phyloP scores from a whole-genome alignment of 2,329 filamentous ascomycete genomes.

The Penicillium sumatraense region DNA sequence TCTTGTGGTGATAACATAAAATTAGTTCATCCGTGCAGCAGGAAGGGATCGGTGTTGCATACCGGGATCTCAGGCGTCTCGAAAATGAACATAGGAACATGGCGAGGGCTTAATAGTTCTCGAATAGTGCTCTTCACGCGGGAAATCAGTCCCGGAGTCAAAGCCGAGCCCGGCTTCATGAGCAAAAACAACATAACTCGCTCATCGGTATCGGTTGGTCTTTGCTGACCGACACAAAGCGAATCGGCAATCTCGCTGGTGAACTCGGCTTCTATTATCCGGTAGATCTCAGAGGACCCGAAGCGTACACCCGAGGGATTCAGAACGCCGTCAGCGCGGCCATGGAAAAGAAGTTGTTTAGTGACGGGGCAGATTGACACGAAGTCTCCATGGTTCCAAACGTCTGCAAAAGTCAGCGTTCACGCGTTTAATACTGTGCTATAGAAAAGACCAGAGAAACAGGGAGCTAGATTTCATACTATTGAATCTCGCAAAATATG shows the following conservation, averaged over 20 bases:
- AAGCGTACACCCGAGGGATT: conserved; percentile 81
- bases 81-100: conserved; percentile 78
- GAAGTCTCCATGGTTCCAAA: conserved; percentile 86
- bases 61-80: conserved; percentile 76
- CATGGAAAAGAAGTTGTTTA: conserved; percentile 50
- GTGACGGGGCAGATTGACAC: conserved; percentile 72
- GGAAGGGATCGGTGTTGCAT: conserved; percentile 2
- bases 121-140: conserved; percentile 68
- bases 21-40: conserved; percentile 47
- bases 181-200: conserved; percentile 64
- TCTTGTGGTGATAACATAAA: too few relatives aligned
- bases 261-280: conserved; percentile 62
- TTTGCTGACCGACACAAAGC: conserved; percentile 76
- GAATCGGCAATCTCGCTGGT: conserved; percentile 63
- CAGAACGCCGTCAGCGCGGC: conserved; percentile 69
- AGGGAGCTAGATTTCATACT: too few relatives aligned
- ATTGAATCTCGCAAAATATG: conserved; percentile 29
- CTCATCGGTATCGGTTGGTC: conserved; percentile 63
- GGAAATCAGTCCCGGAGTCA: conserved; percentile 49
- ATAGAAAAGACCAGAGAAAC: too few relatives aligned
- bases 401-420: conserved; percentile 45
- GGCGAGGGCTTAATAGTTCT: conserved; percentile 69
- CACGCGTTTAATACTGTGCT: background rate
- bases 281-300: conserved; percentile 79
- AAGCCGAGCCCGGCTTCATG: conserved; percentile 51